These are phyloP conservation scores for Betula pendula DNA, from an alignment of 306 rosid genomes.

Conservation along the genomic window DNA sequence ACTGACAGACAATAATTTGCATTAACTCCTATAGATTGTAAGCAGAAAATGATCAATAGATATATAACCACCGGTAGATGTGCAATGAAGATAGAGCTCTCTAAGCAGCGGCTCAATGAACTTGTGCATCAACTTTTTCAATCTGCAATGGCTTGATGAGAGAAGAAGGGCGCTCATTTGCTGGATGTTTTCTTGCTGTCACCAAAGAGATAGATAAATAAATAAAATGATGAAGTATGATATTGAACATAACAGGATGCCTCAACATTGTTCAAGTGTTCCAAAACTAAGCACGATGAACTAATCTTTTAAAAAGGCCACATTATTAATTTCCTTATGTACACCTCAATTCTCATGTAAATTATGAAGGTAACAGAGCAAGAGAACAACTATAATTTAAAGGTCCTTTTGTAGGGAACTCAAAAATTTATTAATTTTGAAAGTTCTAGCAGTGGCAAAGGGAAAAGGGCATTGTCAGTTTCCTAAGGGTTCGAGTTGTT, in stretches of 20 bases:
- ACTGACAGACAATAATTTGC: no score
- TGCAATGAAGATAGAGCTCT: conserved; percentile 50
- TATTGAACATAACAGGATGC: not conserved
- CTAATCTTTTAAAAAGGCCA: not conserved
- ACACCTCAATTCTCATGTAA: not conserved
- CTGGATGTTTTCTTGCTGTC: conserved; percentile 48
- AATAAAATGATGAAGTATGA: not conserved
- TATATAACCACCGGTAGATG: conserved; percentile 49
- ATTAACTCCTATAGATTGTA: no score
- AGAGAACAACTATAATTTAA: not conserved
- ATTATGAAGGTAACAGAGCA: not conserved
- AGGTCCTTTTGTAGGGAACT: no score
- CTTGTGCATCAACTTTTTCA: conserved; percentile 51
- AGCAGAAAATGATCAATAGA: not conserved
- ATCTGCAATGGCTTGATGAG: conserved; percentile 58
- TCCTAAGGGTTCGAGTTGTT: no score
- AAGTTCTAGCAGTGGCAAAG: no score
- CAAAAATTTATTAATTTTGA: no score
- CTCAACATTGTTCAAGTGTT: not conserved
- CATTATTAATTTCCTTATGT: not conserved
- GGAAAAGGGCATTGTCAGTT: no score
- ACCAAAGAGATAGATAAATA: conserved; percentile 3
- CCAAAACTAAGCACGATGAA: not conserved
- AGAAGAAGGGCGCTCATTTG: conserved; percentile 44
- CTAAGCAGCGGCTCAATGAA: conserved; percentile 66